These are phyloP conservation scores for Arachnomyces sp. DNA, from an alignment of 2,329 filamentous ascomycete species.

Conservation along the genomic window DNA sequence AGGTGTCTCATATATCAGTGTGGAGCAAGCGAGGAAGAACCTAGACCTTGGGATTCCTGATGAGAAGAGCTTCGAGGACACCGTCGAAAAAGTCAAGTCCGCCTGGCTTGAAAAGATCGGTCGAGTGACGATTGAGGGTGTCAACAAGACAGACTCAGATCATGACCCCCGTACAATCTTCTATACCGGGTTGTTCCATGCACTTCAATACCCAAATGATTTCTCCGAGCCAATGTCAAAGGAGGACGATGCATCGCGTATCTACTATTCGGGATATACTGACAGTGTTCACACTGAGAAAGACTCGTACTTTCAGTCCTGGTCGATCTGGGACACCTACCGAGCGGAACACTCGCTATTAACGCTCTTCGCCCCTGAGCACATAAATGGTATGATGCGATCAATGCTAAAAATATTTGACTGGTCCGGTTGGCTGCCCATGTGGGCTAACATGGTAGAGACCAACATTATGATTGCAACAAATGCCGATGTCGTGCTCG, in stretches of 20 bases:
- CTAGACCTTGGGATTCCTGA: conserved; percentile 37
- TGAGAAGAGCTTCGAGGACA: conserved; percentile 28
- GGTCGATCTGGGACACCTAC: conserved; percentile 46
- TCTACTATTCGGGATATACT: conserved; percentile 42
- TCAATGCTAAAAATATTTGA: conserved; percentile 39
- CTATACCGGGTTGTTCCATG: conserved; percentile 41
- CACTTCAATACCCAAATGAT: conserved; percentile 41
- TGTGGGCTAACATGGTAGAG: conserved; percentile 44
- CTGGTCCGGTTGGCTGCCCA: conserved; percentile 40
- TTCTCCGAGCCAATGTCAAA: conserved; percentile 37
- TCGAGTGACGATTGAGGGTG: conserved; percentile 36
- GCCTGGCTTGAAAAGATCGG: conserved; percentile 41
- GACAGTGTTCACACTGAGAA: conserved; percentile 34
- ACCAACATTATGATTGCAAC: conserved; percentile 46
- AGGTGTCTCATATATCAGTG: conserved; percentile 40
- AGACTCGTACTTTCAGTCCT: conserved; percentile 44
- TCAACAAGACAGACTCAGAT: conserved; percentile 32
- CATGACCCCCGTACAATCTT: conserved; percentile 40
- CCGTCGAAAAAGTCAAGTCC: conserved; percentile 33
- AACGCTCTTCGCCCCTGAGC: conserved; percentile 39
- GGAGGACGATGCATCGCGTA: conserved; percentile 13
- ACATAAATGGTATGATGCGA: conserved; percentile 42
- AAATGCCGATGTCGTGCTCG: conserved; percentile 40
- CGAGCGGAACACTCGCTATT: conserved; percentile 41
- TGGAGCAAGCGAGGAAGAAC: conserved; percentile 40